Evolutionary conservation across 192 early-diverging fungal species (phyloP).

Genomic region (Dispira simplex): DNA sequence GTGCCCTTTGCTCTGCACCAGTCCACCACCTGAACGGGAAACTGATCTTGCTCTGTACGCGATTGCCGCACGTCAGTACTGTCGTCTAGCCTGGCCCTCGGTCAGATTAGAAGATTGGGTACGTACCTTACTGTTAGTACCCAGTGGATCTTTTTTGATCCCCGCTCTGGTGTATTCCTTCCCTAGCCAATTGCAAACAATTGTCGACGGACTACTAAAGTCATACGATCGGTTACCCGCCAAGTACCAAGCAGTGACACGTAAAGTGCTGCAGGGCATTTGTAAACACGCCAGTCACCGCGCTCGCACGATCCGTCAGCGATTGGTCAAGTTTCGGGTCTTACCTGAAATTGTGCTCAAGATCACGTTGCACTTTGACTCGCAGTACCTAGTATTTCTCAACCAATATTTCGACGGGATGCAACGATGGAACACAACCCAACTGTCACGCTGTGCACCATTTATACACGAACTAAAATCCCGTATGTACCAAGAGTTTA

Average conservation of each 20-base stretch:
- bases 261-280: not conserved
- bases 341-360: conserved; percentile 8
- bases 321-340: not conserved
- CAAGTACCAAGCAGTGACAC: not conserved
- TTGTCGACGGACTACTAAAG: not conserved
- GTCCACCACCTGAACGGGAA: too few relatives aligned
- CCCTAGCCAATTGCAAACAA: not conserved
- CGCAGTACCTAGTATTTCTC: not conserved
- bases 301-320: not conserved
- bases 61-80: too few relatives aligned
- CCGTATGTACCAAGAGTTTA: not conserved
- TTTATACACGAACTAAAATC: conserved; percentile 2
- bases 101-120: not conserved
- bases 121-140: not conserved
- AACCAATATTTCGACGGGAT: not conserved
- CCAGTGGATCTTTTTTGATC: not conserved
- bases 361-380: conserved; percentile 9
- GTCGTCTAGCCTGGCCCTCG: too few relatives aligned
- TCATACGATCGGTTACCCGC: not conserved
- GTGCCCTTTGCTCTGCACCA: not conserved
- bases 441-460: not conserved
- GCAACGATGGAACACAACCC: not conserved
- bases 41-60: too few relatives aligned
- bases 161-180: not conserved
- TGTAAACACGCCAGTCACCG: not conserved